Evolutionary conservation across 2,329 filamentous ascomycete species (phyloP).

Genomic region (Pseudocercospora crystallina): DNA sequence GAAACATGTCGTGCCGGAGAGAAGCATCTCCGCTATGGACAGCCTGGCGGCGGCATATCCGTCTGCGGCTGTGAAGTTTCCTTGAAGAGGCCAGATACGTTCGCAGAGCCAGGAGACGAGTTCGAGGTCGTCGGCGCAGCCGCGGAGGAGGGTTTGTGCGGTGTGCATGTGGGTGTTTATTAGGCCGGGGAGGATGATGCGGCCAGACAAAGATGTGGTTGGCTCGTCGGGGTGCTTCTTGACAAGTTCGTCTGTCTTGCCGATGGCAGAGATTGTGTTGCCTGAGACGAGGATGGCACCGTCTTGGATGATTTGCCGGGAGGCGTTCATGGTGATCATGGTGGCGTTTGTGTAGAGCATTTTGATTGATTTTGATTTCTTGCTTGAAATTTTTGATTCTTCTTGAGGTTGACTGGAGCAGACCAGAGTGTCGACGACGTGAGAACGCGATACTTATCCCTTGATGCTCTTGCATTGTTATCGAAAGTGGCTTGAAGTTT

Average conservation of each 20-base stretch:
- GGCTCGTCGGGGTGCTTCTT: slow-evolving; percentile 33
- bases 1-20: slow-evolving; percentile 53
- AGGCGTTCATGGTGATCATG: slow-evolving; percentile 52
- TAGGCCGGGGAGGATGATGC: slow-evolving; percentile 51
- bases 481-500: no score
- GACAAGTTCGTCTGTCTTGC: slow-evolving; percentile 39
- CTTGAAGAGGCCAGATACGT: slow-evolving; percentile 51
- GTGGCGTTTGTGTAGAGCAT: slow-evolving; percentile 53
- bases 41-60: slow-evolving; percentile 51
- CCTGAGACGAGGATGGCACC: slow-evolving; percentile 47
- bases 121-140: slow-evolving; percentile 51
- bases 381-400: no score
- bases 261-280: slow-evolving; percentile 45
- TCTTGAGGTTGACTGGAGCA: no score
- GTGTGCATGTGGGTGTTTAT: slow-evolving; percentile 54
- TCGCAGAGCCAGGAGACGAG: slow-evolving; percentile 55
- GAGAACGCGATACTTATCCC: no score
- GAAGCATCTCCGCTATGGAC: slow-evolving; percentile 54
- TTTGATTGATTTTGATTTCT: not conserved
- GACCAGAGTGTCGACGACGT: no score
- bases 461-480: no score
- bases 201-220: slow-evolving; percentile 39
- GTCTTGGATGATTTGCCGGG: slow-evolving; percentile 48
- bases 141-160: slow-evolving; percentile 51
- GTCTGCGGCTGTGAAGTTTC: slow-evolving; percentile 47